phyloP scores from a whole-genome alignment of 2,329 filamentous ascomycete species.

The Alternaria atra region DNA sequence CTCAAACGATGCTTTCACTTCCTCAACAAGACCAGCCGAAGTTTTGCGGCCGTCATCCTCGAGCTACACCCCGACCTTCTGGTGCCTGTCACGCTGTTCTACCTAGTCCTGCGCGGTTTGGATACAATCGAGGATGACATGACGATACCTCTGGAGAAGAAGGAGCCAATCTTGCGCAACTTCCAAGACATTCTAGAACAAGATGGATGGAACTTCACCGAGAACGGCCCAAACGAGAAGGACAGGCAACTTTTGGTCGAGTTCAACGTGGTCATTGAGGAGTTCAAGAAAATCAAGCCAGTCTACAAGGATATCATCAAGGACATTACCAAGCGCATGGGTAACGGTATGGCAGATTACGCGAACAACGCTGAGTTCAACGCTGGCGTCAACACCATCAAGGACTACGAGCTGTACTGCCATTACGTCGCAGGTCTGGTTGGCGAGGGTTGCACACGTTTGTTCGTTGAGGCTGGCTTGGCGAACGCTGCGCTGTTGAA shows the following conservation, averaged over 20 bases:
- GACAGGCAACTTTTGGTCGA: conserved; percentile 90
- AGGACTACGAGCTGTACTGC: conserved; percentile 96
- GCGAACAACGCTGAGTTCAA: conserved; percentile 83
- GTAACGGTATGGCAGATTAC: conserved; percentile 98
- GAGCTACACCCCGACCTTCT: conserved; percentile 95
- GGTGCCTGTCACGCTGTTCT: conserved; percentile 89
- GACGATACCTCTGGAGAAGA: conserved; percentile 81
- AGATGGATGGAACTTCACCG: conserved; percentile 90
- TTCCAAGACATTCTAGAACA: conserved; percentile 82
- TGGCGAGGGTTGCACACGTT: conserved; percentile 86
- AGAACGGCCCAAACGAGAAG: conserved; percentile 90
- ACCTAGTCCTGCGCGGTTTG: conserved; percentile 87
- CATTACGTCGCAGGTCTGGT: conserved; percentile 99
- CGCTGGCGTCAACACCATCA: conserved; percentile 81
- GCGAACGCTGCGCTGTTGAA: conserved; percentile 86
- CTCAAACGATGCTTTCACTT: conserved; percentile 86
- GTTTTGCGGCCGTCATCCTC: conserved; percentile 91
- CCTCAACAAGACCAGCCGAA: conserved; percentile 88
- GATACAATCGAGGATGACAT: conserved; percentile 99
- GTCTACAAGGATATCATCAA: conserved; percentile 86
- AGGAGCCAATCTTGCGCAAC: conserved; percentile 83
- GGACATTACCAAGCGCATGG: conserved; percentile 94
- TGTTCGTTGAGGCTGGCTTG: conserved; percentile 87
- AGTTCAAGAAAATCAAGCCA: conserved; percentile 88
- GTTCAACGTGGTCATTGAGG: conserved; percentile 85